A percentile compares a stretch with the other conserved stretches of the same genome.
These are phyloP conservation scores for Cladosporium oxysporum DNA, from an alignment of 2,329 filamentous ascomycete species.

Conservation along the genomic window DNA sequence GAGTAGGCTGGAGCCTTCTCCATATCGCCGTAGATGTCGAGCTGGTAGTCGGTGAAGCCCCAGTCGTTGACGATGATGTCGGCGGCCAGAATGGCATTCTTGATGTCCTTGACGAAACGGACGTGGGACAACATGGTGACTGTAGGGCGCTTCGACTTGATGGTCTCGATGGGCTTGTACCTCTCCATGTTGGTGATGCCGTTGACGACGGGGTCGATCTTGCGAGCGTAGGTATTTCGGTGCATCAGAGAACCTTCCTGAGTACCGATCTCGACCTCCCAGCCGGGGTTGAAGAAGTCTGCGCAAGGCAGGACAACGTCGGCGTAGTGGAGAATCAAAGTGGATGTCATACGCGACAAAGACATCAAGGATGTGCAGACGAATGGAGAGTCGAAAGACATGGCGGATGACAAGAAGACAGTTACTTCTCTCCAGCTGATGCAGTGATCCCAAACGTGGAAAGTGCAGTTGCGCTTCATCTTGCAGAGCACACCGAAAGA, in stretches of 20 bases:
- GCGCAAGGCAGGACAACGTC: slow-evolving; percentile 59
- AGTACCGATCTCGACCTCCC: slow-evolving; percentile 61
- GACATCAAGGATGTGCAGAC: slow-evolving; percentile 28
- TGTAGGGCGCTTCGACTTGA: slow-evolving; percentile 54
- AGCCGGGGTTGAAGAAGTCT: slow-evolving; percentile 60
- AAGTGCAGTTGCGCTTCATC: slow-evolving; percentile 59
- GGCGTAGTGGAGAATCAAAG: slow-evolving; percentile 44
- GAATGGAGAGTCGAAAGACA: slow-evolving; percentile 25
- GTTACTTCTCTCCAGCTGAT: slow-evolving; percentile 62
- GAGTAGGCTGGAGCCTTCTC: slow-evolving; percentile 60
- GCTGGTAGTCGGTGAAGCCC: slow-evolving; percentile 59
- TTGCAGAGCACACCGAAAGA: slow-evolving; percentile 65
- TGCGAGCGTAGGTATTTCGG: slow-evolving; percentile 53
- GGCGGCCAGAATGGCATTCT: slow-evolving; percentile 59
- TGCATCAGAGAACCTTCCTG: slow-evolving; percentile 54
- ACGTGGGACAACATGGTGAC: slow-evolving; percentile 63
- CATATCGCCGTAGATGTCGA: slow-evolving; percentile 60
- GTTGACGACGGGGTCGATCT: slow-evolving; percentile 62
- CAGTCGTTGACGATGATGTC: slow-evolving; percentile 63
- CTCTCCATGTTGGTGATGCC: slow-evolving; percentile 61
- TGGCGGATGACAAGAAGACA: slow-evolving; percentile 36
- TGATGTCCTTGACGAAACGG: slow-evolving; percentile 59
- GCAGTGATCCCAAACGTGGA: slow-evolving; percentile 66
- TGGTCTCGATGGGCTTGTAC: slow-evolving; percentile 57
- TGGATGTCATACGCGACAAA: slow-evolving; percentile 27